Base-by-base conservation (phyloP, 345 rosid genomes). In the Streptanthus diversifolius region DNA sequence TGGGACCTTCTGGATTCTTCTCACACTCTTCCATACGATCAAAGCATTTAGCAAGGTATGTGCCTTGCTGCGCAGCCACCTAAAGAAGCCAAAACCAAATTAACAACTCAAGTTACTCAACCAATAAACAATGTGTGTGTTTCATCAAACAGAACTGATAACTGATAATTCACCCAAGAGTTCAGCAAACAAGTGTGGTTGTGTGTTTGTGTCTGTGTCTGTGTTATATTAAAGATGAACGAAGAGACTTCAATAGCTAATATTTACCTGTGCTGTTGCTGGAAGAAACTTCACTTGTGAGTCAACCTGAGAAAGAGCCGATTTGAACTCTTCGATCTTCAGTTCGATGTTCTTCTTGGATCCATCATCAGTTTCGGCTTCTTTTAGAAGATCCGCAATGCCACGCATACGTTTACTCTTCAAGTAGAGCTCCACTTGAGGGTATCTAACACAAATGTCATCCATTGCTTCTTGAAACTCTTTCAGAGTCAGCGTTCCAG, bases 61-160 rank as follows among this genome's bases (percentile, higher is more conserved):
- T 32, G 18, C 97, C 99, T 81, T 93, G 93, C 79, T 93, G 98
- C 32, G 93, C 89, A 44, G 98, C 98, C 59, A 93, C 98, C 98
- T 93, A 25, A 4, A 15, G 41, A 49, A 47, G 13, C 36, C 68
- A 59, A n/a, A 11, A 52, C 32, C 10, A 8, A 7, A 33, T 7
- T 33, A 1, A 33, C 8, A 33, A 8, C 8, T 33, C n/a, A n/a
- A n/a, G n/a, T n/a, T n/a, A n/a, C n/a, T n/a, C 36, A 7, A 32
- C 35, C 35, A 32, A 32, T 32, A 32, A 33, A 33, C 36, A 7
- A 7, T 33, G 36, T 7, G 35, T 7, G 35, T 33, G 36, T 33
- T 33, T 8, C 36, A 5, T 7, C 35, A 1, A 5, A 30, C 35
- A 30, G 8, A 30, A 29, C 11, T 30, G 1, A 29, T 39, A 18